A percentile compares a stretch with the other conserved stretches of the same genome.
These are phyloP conservation scores for Podospora fimiseda DNA, from an alignment of 495 filamentous ascomycete species.

Conservation along the genomic window DNA sequence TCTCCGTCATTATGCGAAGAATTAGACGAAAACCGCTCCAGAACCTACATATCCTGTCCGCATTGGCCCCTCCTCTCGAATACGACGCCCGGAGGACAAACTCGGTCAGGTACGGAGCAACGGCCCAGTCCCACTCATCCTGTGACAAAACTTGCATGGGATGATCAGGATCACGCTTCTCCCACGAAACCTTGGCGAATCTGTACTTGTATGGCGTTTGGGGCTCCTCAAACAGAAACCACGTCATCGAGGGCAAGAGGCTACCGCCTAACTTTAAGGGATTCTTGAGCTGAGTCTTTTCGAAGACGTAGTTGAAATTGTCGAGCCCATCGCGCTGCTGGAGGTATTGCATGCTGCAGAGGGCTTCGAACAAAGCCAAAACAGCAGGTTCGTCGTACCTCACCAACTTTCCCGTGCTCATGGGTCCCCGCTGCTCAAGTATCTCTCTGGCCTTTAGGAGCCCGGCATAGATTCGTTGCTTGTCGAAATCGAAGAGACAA, in stretches of 20 bases:
- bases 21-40: constrained; percentile 73
- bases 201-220: constrained; percentile 45
- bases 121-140: constrained; percentile 76
- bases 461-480: constrained; percentile 29
- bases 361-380: constrained; percentile 46
- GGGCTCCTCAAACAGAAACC: constrained; percentile 64
- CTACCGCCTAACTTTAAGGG: constrained; percentile 59
- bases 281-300: constrained; percentile 64
- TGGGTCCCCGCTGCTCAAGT: constrained; percentile 32
- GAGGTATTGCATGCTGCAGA: constrained; percentile 46
- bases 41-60: constrained; percentile 50
- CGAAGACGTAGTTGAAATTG: constrained; percentile 72
- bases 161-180: constrained; percentile 41
- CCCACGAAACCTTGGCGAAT: constrained; percentile 68
- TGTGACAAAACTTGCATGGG: constrained; percentile 39
- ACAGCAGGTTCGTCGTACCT: constrained; percentile 32
- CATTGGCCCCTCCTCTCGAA: constrained; percentile 8
- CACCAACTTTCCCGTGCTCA: constrained; percentile 23
- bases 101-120: constrained; percentile 56
- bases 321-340: constrained; percentile 30
- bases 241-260: constrained; percentile 70
- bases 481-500: constrained; percentile 41
- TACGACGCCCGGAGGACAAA: constrained; percentile 27
- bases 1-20: constrained; percentile 60
- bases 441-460: constrained; percentile 32